These are phyloP conservation scores for Thinopyrum obtusiflorum DNA, from an alignment of 202 grass and related monocot species.

Conservation along the genomic window DNA sequence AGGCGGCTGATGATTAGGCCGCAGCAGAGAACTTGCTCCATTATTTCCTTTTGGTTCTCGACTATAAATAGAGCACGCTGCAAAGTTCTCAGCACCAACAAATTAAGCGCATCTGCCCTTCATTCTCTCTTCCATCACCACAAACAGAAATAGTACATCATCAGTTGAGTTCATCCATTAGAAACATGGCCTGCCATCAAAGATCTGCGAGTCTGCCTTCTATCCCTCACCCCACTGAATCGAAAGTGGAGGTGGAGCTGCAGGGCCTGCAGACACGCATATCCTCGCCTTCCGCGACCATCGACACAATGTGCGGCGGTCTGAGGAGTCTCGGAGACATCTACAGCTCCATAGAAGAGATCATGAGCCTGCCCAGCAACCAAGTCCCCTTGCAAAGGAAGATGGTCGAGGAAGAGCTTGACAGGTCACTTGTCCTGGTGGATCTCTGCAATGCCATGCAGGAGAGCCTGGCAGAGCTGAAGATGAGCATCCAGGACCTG, in stretches of 20 bases:
- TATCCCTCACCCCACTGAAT: conserved; percentile 29
- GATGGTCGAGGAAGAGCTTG: conserved; percentile 44
- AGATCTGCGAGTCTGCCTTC: conserved; percentile 60
- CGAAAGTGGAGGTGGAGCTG: conserved; percentile 53
- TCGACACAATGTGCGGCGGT: conserved; percentile 15
- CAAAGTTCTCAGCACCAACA: conserved; percentile 14
- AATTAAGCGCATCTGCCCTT: background rate
- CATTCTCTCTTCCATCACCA: background rate
- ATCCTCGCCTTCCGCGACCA: background rate
- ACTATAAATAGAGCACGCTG: conserved; percentile 29
- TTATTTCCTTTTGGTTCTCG: background rate
- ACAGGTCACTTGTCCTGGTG: conserved; percentile 49
- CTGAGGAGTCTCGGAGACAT: conserved; percentile 36
- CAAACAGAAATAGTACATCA: background rate
- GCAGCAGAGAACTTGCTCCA: background rate
- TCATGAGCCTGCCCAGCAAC: conserved; percentile 45
- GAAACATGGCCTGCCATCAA: conserved; percentile 48
- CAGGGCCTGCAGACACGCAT: conserved; percentile 8
- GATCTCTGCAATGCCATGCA: conserved; percentile 53
- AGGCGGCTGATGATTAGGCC: background rate
- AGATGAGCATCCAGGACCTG: conserved; percentile 37
- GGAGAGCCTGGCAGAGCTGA: conserved; percentile 43
- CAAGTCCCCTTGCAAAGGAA: conserved; percentile 31
- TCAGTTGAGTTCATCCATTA: background rate
- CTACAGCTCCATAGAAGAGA: conserved; percentile 45